phyloP scores from a whole-genome alignment of 805 yeast genomes.

The Cephaloascus albidus region DNA sequence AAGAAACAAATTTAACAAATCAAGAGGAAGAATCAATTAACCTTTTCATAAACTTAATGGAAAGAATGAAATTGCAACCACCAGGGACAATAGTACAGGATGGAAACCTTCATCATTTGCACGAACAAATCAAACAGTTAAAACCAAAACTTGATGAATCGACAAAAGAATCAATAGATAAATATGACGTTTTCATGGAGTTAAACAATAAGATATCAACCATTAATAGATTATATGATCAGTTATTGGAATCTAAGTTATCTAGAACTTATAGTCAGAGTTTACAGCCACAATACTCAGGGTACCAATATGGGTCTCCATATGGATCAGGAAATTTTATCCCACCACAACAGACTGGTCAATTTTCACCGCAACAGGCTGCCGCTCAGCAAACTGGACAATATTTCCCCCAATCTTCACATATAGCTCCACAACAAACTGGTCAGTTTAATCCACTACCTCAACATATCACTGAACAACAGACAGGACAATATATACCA shows the following conservation, averaged over 20 bases:
- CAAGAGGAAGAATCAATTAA: conserved; percentile 64
- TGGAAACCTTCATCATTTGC: conserved; percentile 44
- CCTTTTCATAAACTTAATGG: conserved; percentile 60
- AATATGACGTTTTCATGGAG: conserved; percentile 58
- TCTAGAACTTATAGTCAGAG: conserved; percentile 19
- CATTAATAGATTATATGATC: conserved; percentile 68
- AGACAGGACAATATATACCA: no score
- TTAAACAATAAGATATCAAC: conserved; percentile 74
- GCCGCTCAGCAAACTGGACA: background rate
- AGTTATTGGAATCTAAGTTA: conserved; percentile 51
- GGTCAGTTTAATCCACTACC: no score
- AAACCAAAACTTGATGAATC: conserved; percentile 64
- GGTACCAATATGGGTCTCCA: conserved; percentile 11
- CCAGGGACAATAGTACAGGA: conserved; percentile 31
- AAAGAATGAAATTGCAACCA: conserved; percentile 37
- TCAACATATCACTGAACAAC: no score
- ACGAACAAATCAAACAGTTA: conserved; percentile 43
- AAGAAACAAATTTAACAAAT: conserved; percentile 25
- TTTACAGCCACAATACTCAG: conserved; percentile 2
- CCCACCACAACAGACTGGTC: background rate
- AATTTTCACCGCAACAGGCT: conserved; percentile 1
- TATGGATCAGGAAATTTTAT: background rate
- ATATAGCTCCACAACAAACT: no score
- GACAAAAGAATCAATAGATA: conserved; percentile 45
- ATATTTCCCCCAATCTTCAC: conserved; percentile 4